phyloP scores from a whole-genome alignment of 2,329 filamentous ascomycete species.

The Amylocarpus encephaloides region DNA sequence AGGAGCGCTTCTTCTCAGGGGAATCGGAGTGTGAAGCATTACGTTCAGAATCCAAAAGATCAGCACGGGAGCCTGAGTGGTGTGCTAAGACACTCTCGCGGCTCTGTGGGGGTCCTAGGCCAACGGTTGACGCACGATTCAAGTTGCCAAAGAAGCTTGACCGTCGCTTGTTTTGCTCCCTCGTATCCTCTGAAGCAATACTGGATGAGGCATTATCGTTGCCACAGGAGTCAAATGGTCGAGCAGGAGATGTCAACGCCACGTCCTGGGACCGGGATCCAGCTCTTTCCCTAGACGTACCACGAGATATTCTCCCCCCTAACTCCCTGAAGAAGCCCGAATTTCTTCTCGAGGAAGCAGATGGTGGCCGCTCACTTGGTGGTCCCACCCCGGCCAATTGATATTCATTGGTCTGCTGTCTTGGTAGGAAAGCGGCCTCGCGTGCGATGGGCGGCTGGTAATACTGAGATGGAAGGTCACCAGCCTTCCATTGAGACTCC shows the following conservation, averaged over 20 bases:
- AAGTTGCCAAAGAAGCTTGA: constrained; percentile 35
- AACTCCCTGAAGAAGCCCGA: constrained; percentile 48
- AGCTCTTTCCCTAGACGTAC: constrained; percentile 24
- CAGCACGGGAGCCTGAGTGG: constrained; percentile 25
- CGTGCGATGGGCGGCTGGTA: constrained; percentile 26
- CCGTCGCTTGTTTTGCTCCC: constrained; percentile 35
- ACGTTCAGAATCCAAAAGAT: constrained; percentile 20
- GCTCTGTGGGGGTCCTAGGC: constrained; percentile 24
- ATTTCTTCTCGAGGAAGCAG: constrained; percentile 25
- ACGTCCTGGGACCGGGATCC: constrained; percentile 17
- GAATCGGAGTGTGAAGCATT: constrained; percentile 13
- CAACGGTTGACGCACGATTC: constrained; percentile 20
- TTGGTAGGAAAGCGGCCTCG: constrained; percentile 34
- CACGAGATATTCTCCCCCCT: constrained; percentile 37
- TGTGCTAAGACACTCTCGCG: constrained; percentile 30
- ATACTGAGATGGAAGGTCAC: constrained; percentile 25
- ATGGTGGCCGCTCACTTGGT: constrained; percentile 32
- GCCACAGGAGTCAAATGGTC: constrained; percentile 14
- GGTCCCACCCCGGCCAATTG: constrained; percentile 34
- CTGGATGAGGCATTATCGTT: constrained; percentile 41
- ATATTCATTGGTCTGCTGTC: constrained; percentile 36
- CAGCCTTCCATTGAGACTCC: constrained; percentile 17
- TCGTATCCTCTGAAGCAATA: constrained; percentile 35
- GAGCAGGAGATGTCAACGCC: constrained; percentile 7
- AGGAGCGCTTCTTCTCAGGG: constrained; percentile 36